These are phyloP conservation scores for Trichophyton equinum DNA, from an alignment of 2,329 filamentous ascomycete species.

Conservation along the genomic window DNA sequence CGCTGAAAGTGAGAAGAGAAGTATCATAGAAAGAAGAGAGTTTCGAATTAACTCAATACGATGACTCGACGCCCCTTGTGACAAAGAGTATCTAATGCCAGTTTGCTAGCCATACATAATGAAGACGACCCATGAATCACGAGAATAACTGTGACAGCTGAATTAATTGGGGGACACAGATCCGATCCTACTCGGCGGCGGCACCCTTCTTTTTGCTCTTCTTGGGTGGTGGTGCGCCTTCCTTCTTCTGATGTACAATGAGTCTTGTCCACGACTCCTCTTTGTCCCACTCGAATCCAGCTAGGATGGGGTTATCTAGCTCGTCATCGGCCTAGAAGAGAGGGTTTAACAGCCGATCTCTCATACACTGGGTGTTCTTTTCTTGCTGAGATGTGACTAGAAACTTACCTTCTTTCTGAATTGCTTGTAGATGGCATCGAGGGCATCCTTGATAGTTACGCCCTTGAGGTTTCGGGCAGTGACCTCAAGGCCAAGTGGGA, in stretches of 20 bases:
- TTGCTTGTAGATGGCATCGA: constrained; percentile 90
- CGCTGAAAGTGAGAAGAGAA: neutral
- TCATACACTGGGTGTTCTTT: too few relatives aligned
- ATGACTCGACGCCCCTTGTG: neutral
- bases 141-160: neutral
- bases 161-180: too few relatives aligned
- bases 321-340: constrained; percentile 68
- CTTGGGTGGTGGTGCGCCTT: constrained; percentile 45
- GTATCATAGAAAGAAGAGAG: neutral
- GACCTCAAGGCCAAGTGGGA: constrained; percentile 76
- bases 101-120: constrained; percentile 1
- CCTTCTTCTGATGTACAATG: constrained; percentile 71
- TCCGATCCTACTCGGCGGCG: neutral
- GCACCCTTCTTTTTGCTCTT: constrained; percentile 50
- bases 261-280: constrained; percentile 82
- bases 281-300: constrained; percentile 93
- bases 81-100: constrained; percentile 2
- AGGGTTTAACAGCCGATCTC: neutral
- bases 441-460: constrained; percentile 91
- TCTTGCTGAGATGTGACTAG: neutral
- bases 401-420: constrained; percentile 87
- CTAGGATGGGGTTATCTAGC: constrained; percentile 72
- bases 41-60: neutral
- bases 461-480: constrained; percentile 84
- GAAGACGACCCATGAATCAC: neutral